Percentiles rank a stretch among this genome's conserved stretches.
Evolutionary conservation across 208 protist genomes (phyloP).

Genomic region (Angomonas desouzai): DNA sequence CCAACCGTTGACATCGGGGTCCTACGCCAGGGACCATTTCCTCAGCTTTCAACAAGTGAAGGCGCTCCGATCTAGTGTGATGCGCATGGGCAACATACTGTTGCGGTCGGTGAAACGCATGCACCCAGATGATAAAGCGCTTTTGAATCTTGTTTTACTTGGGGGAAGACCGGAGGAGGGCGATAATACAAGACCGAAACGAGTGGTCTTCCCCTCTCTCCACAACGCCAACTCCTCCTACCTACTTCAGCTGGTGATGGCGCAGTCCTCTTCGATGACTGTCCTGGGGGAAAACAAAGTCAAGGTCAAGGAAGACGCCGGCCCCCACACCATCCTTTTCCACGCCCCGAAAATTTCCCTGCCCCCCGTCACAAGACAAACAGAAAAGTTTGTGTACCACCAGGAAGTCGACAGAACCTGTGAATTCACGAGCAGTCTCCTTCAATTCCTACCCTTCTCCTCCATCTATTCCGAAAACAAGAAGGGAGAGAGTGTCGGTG

Average conservation of each 20-base stretch:
- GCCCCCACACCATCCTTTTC: background rate
- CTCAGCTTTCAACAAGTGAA: conserved; percentile 14
- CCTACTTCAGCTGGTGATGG: conserved; percentile 17
- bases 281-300: conserved; percentile 13
- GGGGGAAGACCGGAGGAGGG: background rate
- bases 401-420: conserved; percentile 6
- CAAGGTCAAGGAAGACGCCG: background rate
- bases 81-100: conserved; percentile 9
- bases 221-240: conserved; percentile 12
- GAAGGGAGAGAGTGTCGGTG: background rate
- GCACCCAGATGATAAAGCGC: background rate
- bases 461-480: background rate
- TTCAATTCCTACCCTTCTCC: background rate
- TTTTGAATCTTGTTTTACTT: background rate
- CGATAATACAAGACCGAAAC: background rate
- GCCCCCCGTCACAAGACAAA: background rate
- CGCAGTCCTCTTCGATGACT: background rate
- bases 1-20: background rate
- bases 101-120: background rate
- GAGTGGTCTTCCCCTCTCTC: conserved; percentile 1
- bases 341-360: background rate
- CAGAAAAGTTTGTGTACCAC: background rate
- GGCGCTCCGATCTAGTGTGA: conserved; percentile 4
- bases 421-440: conserved; percentile 5
- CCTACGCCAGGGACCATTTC: conserved; percentile 8